Percentiles rank a stretch among this genome's conserved stretches.
Conservation (phyloP, 1,139 yeast genomes). For the Hansenula lynferdii region DNA sequence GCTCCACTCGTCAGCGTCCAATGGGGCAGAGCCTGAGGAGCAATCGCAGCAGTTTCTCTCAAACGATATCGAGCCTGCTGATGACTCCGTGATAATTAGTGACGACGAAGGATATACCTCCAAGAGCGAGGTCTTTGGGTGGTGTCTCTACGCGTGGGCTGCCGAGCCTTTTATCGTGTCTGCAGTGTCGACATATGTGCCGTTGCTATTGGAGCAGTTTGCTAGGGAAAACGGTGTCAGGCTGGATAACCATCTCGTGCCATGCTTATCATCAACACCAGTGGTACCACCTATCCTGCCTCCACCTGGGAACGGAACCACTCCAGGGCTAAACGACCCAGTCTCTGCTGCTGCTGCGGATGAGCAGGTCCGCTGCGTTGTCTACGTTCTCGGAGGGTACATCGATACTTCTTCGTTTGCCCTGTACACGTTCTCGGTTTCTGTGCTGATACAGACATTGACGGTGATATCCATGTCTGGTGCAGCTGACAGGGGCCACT, state of each 20-base stretch:
- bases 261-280: slow-evolving; percentile 31
- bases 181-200: slow-evolving; percentile 69
- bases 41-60: neutral
- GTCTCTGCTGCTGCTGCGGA: neutral
- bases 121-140: slow-evolving; percentile 36
- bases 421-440: slow-evolving; percentile 58
- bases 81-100: neutral
- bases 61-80: neutral
- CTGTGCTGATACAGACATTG: slow-evolving; percentile 60
- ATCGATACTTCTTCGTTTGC: slow-evolving; percentile 69
- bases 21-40: neutral
- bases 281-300: slow-evolving; percentile 26
- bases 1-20: neutral
- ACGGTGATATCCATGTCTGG: slow-evolving; percentile 67
- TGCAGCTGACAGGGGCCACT: slow-evolving; percentile 52
- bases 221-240: slow-evolving; percentile 64
- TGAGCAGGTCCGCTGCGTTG: slow-evolving; percentile 32
- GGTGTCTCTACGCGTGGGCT: slow-evolving; percentile 61
- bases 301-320: slow-evolving; percentile 19
- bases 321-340: neutral
- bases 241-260: slow-evolving; percentile 42
- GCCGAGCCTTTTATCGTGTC: slow-evolving; percentile 72
- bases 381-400: slow-evolving; percentile 41
- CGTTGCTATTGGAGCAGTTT: slow-evolving; percentile 56
- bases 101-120: slow-evolving; percentile 22